phyloP scores from a whole-genome alignment of 2,329 filamentous ascomycete species.

The Diaporthe vaccinii region DNA sequence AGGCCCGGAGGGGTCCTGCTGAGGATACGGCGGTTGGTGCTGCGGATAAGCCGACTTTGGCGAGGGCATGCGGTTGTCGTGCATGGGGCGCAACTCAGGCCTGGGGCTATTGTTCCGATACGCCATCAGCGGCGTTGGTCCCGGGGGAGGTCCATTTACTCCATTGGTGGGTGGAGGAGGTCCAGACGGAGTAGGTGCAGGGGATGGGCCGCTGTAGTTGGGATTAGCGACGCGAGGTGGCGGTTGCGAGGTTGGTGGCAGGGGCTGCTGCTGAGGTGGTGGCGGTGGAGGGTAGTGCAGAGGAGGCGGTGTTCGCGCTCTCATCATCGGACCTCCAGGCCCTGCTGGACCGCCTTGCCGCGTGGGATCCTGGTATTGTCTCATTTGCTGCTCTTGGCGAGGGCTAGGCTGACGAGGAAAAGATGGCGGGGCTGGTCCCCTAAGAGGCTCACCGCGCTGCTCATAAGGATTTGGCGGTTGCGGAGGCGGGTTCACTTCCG shows the following conservation, averaged over 20 bases:
- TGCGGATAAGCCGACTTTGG: constrained; percentile 88
- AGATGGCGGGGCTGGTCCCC: constrained; percentile 73
- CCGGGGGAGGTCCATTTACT: constrained; percentile 60
- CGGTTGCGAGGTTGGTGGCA: constrained; percentile 51
- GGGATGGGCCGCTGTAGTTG: constrained; percentile 69
- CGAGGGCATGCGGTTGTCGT: constrained; percentile 91
- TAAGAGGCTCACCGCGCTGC: constrained; percentile 76
- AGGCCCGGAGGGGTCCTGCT: constrained; percentile 73
- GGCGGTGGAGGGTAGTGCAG: constrained; percentile 68
- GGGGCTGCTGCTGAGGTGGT: constrained; percentile 56
- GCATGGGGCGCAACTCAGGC: constrained; percentile 84
- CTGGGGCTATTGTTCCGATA: constrained; percentile 85
- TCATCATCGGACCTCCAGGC: constrained; percentile 39
- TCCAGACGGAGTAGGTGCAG: constrained; percentile 53
- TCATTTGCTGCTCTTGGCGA: constrained; percentile 77
- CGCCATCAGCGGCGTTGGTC: constrained; percentile 71
- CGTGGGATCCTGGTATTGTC: constrained; percentile 77
- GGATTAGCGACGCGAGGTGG: constrained; percentile 71
- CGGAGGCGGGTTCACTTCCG: constrained; percentile 82
- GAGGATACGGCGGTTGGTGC: constrained; percentile 78
- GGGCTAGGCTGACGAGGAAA: constrained; percentile 82
- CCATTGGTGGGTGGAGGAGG: constrained; percentile 54
- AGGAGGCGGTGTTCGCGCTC: constrained; percentile 57
- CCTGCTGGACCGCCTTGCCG: constrained; percentile 55
- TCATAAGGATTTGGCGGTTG: constrained; percentile 88